Base-by-base conservation (phyloP, 1,284 basidiomycete species). In the Pulveroboletus ridleyi region DNA sequence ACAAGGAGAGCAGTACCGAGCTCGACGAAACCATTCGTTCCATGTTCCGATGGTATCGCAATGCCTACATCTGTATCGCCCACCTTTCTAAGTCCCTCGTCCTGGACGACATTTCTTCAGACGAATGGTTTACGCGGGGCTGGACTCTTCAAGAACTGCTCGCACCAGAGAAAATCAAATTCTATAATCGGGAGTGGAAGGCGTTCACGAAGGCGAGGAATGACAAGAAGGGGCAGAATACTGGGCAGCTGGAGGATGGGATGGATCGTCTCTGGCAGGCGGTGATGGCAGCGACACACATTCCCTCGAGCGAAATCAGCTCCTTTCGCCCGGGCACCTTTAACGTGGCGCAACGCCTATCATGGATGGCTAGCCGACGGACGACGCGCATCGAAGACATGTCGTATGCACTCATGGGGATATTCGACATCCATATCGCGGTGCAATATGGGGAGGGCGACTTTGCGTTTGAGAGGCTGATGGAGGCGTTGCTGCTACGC, bases 341-440 rank as follows among this genome's bases (percentile, higher is more conserved):
- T 17, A 62, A 68, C 54, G 0, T 39, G 11, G 35, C 35, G 11
- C 66, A 66, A 23, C 62, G 66, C 22, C 25, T 67, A 11, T 64
- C 59, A 3, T 69, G 69, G 68, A 67, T 63, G 1, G 58, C 69
- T 3, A 55, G 46, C 3, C 50, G 63, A 22, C 50, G 61, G 22
- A 70, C 66, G 22, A 70, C 63, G 18, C 58, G 58, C 15, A 61
- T 63, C 8, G 62, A 69, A 47, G 69, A 69, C 14, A 52, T 42
- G 25, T 58, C 69, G 6, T 64, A 70, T 5, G 59, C 62, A 17
- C 64, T 69, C n/a, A 53, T 70, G 46, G 68, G 68, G 2, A 62
- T 66, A 11, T 69, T 66, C 52, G 67, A 44, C 7, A 56, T 70
- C 39, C 47, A 55, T 23, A 63, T 71, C 49, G 60, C 62, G 0